Evolutionary conservation across 2,329 filamentous ascomycete species (phyloP), one percentile per base, ranked within the genome.

Genomic region (Trichoderma pleuroti): DNA sequence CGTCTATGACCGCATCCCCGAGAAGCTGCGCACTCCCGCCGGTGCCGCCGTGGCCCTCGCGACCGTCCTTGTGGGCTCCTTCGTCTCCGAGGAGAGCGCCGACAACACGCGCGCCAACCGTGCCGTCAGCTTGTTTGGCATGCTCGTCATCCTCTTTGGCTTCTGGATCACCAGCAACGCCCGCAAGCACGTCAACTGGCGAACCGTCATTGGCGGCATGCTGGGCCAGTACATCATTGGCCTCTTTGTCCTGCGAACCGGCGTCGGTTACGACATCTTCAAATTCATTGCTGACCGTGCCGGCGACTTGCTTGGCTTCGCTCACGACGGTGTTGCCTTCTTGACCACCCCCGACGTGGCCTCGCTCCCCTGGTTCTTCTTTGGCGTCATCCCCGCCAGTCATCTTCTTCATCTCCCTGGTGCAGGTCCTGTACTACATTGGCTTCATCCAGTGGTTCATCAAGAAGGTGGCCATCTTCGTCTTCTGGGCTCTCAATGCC

Each of bases 341-440:
- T 81, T 98, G 75, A 82, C 80, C 11, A 71, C 69, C 26, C 24
- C 64, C 0, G 73, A 77, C 0, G 91, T 90, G 0, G 82, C 83
- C 16, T 42, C 80, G 4, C 76, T 85, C 1, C 74, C 76, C 5
- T 93, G 87, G 87, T 97, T 97, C 87, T 85, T 97, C 73, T 86
- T 91, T 63, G 84, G 86, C 63, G 93, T 97, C 73, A 86, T 97
- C n/a, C 93, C 94, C 0, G 90, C 94, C 76, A 97, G n/a, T 98
- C 81, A 93, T 97, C 83, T 98, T 97, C 88, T 97, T 98, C 88
- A 92, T 97, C 71, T 90, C 94, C 1, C 85, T 97, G n/a, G 93
- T 97, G 30, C 92, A 97, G 81, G 88, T 97, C 16, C 82, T 97
- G 56, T 97, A 93, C 84, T 92, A 94, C 84, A 86, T 90, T 75